Conservation (phyloP, 2,329 filamentous ascomycete genomes). For the Knufia petricola region DNA sequence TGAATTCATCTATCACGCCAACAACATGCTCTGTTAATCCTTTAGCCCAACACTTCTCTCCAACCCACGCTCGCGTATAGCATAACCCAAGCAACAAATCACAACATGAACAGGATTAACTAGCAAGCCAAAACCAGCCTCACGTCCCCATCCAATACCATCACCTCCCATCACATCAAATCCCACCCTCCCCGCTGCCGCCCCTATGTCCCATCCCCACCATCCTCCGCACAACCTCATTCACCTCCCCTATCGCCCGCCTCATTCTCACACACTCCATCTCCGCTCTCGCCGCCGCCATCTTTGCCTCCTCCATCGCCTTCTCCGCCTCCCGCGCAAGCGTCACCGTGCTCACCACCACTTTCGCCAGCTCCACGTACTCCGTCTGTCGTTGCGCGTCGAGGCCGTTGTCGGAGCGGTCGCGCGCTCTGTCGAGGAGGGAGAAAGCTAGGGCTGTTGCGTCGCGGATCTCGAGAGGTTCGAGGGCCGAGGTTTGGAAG, state of each 20-base stretch:
- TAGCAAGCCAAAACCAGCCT: too few relatives aligned
- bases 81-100: too few relatives aligned
- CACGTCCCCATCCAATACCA: too few relatives aligned
- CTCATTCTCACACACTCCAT: slow-evolving; percentile 10
- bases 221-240: slow-evolving; percentile 12
- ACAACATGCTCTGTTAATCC: too few relatives aligned
- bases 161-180: too few relatives aligned
- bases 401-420: slow-evolving; percentile 12
- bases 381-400: background rate
- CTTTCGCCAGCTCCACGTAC: slow-evolving; percentile 21
- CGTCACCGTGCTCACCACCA: slow-evolving; percentile 23
- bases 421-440: slow-evolving; percentile 21
- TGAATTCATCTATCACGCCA: too few relatives aligned
- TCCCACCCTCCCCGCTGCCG: background rate
- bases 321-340: slow-evolving; percentile 24
- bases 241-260: slow-evolving; percentile 10
- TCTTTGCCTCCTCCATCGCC: slow-evolving; percentile 24
- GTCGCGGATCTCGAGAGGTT: slow-evolving; percentile 13
- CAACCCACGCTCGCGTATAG: too few relatives aligned
- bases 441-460: slow-evolving; percentile 22
- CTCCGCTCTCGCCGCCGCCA: slow-evolving; percentile 24
- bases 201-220: slow-evolving; percentile 9
- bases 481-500: slow-evolving; percentile 7
- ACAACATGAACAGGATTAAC: too few relatives aligned
- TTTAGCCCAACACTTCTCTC: too few relatives aligned